Evolutionary conservation across 208 protist genomes (phyloP).

Genomic region (Trypanosoma grayi): DNA sequence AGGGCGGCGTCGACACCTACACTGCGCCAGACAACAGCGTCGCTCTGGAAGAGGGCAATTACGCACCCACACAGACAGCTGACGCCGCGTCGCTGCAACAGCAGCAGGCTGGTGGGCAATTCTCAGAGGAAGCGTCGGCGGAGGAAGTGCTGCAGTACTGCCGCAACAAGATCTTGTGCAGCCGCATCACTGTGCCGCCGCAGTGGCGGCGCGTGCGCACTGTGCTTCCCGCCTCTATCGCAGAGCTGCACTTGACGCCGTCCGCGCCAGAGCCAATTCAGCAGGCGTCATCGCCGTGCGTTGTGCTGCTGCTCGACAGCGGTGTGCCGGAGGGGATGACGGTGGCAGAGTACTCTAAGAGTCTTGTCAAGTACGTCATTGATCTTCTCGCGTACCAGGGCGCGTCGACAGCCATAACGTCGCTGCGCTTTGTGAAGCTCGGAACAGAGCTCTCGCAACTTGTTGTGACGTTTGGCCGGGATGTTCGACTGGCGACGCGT

Average conservation of each 20-base stretch:
- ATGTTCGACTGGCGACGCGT: constrained; percentile 43
- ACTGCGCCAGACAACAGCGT: background rate
- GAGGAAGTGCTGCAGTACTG: constrained; percentile 59
- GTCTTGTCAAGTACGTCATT: constrained; percentile 81
- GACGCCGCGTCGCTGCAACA: background rate
- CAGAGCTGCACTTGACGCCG: constrained; percentile 70
- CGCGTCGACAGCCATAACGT: constrained; percentile 68
- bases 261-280: constrained; percentile 52
- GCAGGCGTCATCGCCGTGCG: constrained; percentile 38
- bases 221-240: constrained; percentile 68
- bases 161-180: constrained; percentile 39
- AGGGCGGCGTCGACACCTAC: background rate
- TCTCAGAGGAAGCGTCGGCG: constrained; percentile 12
- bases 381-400: constrained; percentile 67
- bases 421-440: constrained; percentile 77
- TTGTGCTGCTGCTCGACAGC: constrained; percentile 67
- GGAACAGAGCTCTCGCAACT: constrained; percentile 69
- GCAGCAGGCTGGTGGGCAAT: constrained; percentile 11
- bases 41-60: background rate
- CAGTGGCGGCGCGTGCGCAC: constrained; percentile 72
- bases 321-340: constrained; percentile 59
- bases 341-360: constrained; percentile 54
- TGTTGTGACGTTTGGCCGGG: constrained; percentile 67
- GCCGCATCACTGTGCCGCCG: constrained; percentile 54
- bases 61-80: background rate